Base-by-base conservation (phyloP, 2,329 filamentous ascomycete species). In the Acrocalymma vagum region DNA sequence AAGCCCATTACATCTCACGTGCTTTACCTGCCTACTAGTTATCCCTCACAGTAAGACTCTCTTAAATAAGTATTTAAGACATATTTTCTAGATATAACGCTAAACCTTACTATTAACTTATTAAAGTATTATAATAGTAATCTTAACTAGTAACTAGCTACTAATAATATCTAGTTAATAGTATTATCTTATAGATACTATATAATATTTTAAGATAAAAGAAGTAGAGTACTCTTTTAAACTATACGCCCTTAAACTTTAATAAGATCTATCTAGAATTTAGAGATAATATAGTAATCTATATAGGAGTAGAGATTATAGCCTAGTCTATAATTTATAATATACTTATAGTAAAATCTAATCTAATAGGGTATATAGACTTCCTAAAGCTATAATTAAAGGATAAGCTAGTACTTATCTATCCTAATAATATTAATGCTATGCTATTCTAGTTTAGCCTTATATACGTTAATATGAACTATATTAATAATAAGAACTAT, bases 341-440 rank as follows among this genome's bases (percentile, higher is more conserved):
- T 15, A 71, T 65, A 45, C 48, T 72, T 0, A 62, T 63, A 5
- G 29, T 14, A 11, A 35, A 32, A 17, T 49, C 56, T 5, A 43
- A 65, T 0, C 69, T 71, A 0, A 61, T 59, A 5, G 67, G 70
- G 16, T 80, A 66, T 29, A 48, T 61, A 1, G 73, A 78, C 39
- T 73, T 68, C 35, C 57, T 78, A 5, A 62, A 70, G 9, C 77
- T 77, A 0, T 70, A 76, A 40, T 78, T 74, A 60, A 80, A 80
- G 60, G 63, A 75, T 41, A 80, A 77, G 59, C 64, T 81, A 6
- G 74, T 76, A 2, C 53, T 81, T 11, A 80, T 77, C 1, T 81
- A 80, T 38, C 79, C 79, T 10, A 79, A 81, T 43, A 79, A 81
- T 26, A 78, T 81, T 29, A 78, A 81, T 36, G 78, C 79, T 0